These are phyloP conservation scores for Vaccinium vitisidaea DNA, from an alignment of 148 eudicot genomes.

Conservation along the genomic window DNA sequence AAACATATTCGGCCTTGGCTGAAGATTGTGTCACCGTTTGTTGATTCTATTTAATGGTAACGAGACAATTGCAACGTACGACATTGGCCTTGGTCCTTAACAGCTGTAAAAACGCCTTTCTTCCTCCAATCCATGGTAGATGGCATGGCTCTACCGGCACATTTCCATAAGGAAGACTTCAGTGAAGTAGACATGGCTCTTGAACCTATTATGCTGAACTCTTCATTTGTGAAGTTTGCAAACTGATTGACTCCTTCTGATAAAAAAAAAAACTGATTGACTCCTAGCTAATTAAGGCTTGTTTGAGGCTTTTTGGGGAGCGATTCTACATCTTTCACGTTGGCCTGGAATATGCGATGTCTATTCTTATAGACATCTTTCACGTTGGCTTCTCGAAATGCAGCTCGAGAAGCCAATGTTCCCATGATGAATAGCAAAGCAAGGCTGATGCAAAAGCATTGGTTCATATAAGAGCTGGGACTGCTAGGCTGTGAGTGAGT, in stretches of 20 bases:
- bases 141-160: background rate
- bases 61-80: background rate
- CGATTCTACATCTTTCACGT: background rate
- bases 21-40: no score
- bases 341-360: background rate
- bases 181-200: background rate
- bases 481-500: no score
- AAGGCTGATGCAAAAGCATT: background rate
- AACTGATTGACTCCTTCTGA: background rate
- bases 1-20: no score
- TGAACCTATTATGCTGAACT: background rate
- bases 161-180: background rate
- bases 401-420: background rate
- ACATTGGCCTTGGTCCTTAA: conserved; percentile 20
- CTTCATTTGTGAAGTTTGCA: background rate
- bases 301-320: background rate
- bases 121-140: background rate
- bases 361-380: background rate
- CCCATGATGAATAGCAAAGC: conserved; percentile 6
- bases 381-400: background rate
- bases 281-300: background rate
- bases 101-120: conserved; percentile 5
- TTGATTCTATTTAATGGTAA: no score
- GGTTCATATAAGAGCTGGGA: background rate
- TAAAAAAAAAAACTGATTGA: background rate